Base-by-base conservation (phyloP, 2,329 filamentous ascomycete genomes). In the Monosporascus sp. region DNA sequence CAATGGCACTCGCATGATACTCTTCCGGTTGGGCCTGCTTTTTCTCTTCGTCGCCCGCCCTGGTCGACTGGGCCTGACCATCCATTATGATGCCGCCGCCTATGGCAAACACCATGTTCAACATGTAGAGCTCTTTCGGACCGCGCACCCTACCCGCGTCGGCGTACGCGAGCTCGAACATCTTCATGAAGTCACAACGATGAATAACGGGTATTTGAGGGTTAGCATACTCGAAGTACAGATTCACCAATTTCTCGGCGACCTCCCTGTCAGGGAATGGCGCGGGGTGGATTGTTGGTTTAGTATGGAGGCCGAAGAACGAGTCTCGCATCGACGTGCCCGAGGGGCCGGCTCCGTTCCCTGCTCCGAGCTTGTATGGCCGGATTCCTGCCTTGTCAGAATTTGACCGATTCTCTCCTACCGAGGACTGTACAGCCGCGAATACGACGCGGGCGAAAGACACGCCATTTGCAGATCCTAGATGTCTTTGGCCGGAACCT, bases 91-190 rank as follows among this genome's bases (percentile, higher is more conserved):
- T 96, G 18, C 91, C 93, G 18, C 89, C 88, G 6, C 94, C 94
- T 63, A 97, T 97, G 15, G 93, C 93, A 72, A 96, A 97, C 24
- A 97, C 92, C 72, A 97, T 97, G 70, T 97, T 97, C 57, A 97
- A 78, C 74, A 95, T 83, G 71, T 97, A 97, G n/a, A 94, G 78
- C 70, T 96, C 91, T 51, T 88, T 81, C 5, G 90, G 82, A 2
- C 87, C 88, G 25, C 88, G 80, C 50, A 82, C 79, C 54, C 83
- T 81, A 47, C 82, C 79, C 20, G 87, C 82, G 1, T 82, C 80
- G 5, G 82, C 78, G 69, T 96, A 97, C 0, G 90, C 89, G 46
- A 83, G 82, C 51, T 96, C 87, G 66, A 97, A 89, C 72, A 96
- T 84, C 46, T 87, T 81, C 85, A 91, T 90, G 65, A 97, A 97